Percentiles rank a stretch among this genome's conserved stretches.
Evolutionary conservation across 768 basidiomycete species (phyloP).

Genomic region (Leccinum obscurum): DNA sequence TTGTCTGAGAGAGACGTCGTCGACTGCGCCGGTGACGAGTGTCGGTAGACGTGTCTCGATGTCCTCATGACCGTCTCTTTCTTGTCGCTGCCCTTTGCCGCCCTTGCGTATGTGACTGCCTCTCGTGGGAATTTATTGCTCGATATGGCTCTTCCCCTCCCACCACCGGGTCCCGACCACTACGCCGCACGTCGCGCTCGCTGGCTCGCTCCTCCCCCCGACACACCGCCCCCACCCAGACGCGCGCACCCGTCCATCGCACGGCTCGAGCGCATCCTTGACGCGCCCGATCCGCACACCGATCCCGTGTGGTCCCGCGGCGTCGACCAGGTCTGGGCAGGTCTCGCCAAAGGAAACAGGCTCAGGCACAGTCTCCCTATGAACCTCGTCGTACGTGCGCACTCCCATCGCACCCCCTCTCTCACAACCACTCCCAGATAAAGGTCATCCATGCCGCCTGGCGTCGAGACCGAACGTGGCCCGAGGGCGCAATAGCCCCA

Average conservation of each 20-base stretch:
- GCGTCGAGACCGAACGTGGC: conserved; percentile 79
- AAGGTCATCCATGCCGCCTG: conserved; percentile 74
- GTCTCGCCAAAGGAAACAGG: conserved; percentile 55
- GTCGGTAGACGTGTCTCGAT: conserved; percentile 37
- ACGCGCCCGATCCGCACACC: conserved; percentile 45
- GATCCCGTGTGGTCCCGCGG: conserved; percentile 58
- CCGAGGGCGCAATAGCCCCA: conserved; percentile 56
- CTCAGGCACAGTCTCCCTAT: conserved; percentile 66
- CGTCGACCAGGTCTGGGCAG: conserved; percentile 62
- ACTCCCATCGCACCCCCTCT: neutral
- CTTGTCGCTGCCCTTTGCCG: neutral
- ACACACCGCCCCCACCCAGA: conserved; percentile 14
- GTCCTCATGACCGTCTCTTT: conserved; percentile 23
- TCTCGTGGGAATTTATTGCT: conserved; percentile 22
- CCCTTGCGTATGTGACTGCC: neutral
- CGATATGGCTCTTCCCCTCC: conserved; percentile 39
- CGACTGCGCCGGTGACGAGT: conserved; percentile 61
- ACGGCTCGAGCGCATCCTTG: conserved; percentile 53
- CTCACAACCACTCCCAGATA: conserved; percentile 45
- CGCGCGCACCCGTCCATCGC: conserved; percentile 43
- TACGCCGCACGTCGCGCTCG: conserved; percentile 62
- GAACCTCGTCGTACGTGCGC: conserved; percentile 54
- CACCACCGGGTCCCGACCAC: conserved; percentile 62
- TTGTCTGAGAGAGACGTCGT: conserved; percentile 79
- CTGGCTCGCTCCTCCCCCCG: conserved; percentile 48